phyloP scores from a whole-genome alignment of 805 yeast genomes.

The Metschnikowia baotianmanensis region DNA sequence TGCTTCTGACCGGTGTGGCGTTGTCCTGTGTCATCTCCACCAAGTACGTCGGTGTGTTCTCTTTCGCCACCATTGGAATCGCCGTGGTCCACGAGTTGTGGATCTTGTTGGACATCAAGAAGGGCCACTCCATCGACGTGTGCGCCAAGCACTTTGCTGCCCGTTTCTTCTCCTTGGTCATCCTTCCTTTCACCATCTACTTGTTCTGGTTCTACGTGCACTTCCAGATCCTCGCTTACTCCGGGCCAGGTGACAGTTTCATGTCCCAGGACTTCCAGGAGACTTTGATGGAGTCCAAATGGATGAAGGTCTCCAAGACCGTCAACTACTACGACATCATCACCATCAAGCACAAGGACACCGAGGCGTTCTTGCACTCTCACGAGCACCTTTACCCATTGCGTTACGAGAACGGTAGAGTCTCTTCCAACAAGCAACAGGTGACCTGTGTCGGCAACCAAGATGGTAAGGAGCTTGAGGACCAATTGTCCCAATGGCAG shows the following conservation, averaged over 20 bases:
- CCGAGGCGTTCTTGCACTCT: constrained; percentile 79
- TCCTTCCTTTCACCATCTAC: constrained; percentile 79
- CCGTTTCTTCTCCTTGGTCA: constrained; percentile 66
- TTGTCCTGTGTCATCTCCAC: constrained; percentile 92
- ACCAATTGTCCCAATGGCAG: constrained; percentile 80
- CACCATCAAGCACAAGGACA: constrained; percentile 77
- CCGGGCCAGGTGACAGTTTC: constrained; percentile 95
- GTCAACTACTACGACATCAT: constrained; percentile 75
- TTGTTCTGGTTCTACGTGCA: constrained; percentile 91
- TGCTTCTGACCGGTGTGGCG: constrained; percentile 75
- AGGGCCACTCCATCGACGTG: constrained; percentile 57
- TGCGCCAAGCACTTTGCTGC: constrained; percentile 71
- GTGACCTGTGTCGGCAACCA: constrained; percentile 60
- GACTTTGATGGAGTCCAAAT: constrained; percentile 77
- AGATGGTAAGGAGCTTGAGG: constrained; percentile 33
- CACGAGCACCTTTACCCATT: constrained; percentile 75
- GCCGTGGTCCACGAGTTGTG: constrained; percentile 87
- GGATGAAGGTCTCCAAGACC: constrained; percentile 66
- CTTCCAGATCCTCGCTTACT: constrained; percentile 72
- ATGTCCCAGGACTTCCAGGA: constrained; percentile 97
- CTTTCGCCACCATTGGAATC: constrained; percentile 81
- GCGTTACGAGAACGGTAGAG: constrained; percentile 94
- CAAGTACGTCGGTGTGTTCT: constrained; percentile 93
- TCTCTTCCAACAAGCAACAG: constrained; percentile 93
- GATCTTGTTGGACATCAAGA: constrained; percentile 72